Percentiles rank a stretch among this genome's conserved stretches.
These are phyloP conservation scores for Penicillium sp. DNA, from an alignment of 2,329 filamentous ascomycete species.

Conservation along the genomic window DNA sequence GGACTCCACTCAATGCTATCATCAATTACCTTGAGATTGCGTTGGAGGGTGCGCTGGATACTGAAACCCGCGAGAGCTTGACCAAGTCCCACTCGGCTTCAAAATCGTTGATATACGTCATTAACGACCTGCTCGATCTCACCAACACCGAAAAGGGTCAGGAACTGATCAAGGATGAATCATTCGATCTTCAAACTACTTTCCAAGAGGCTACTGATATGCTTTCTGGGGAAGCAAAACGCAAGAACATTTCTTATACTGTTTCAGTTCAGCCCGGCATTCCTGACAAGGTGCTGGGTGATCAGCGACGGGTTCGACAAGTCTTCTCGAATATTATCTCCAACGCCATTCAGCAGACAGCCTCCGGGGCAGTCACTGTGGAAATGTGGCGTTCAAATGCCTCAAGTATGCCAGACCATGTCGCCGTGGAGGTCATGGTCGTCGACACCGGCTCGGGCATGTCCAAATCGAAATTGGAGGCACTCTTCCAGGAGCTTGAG, in stretches of 20 bases:
- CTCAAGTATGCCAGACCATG: constrained; percentile 47
- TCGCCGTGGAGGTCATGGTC: constrained; percentile 66
- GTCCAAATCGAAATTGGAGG: constrained; percentile 51
- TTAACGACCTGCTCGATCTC: constrained; percentile 83
- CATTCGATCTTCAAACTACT: constrained; percentile 65
- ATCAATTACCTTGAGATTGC: constrained; percentile 94
- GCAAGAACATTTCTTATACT: constrained; percentile 68
- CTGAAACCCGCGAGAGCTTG: constrained; percentile 78
- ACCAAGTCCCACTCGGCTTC: constrained; percentile 82
- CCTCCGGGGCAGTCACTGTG: constrained; percentile 60
- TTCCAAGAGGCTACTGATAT: constrained; percentile 71
- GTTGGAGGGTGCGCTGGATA: constrained; percentile 70
- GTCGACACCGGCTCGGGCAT: constrained; percentile 69
- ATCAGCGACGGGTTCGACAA: constrained; percentile 73
- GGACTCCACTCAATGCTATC: constrained; percentile 85
- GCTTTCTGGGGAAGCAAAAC: constrained; percentile 65
- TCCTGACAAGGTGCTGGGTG: constrained; percentile 65
- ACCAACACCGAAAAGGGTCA: constrained; percentile 83
- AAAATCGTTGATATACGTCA: constrained; percentile 87
- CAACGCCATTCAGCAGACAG: constrained; percentile 77
- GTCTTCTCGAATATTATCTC: constrained; percentile 75
- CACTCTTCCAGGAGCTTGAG: constrained; percentile 56
- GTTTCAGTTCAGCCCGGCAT: constrained; percentile 62
- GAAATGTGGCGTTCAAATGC: constrained; percentile 56
- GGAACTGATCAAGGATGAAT: constrained; percentile 70